phyloP scores from a whole-genome alignment of 129 eudicot species.

The Centrapalus pauciflorus region DNA sequence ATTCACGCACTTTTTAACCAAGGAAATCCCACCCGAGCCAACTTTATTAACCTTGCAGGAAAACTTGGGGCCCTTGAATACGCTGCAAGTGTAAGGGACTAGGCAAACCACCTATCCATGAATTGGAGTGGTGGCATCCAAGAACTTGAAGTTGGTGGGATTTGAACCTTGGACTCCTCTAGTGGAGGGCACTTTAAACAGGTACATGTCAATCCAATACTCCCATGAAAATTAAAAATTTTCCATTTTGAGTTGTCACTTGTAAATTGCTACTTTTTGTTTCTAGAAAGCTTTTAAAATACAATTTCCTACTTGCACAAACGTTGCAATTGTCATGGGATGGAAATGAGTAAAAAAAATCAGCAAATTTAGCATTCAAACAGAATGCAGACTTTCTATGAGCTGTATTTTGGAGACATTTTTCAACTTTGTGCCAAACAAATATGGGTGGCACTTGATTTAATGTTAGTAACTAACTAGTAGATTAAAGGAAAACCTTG shows the following conservation, averaged over 20 bases:
- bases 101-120: too few species aligned
- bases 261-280: not conserved
- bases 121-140: too few species aligned
- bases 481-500: conserved; percentile 45
- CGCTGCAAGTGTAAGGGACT: too few species aligned
- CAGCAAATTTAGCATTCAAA: not conserved
- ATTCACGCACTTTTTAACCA: not conserved
- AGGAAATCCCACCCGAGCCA: too few species aligned
- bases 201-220: not conserved
- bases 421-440: not conserved
- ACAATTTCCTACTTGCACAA: not conserved
- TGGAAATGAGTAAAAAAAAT: not conserved
- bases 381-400: not conserved
- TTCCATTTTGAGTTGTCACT: not conserved
- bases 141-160: too few species aligned
- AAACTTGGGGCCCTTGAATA: too few species aligned
- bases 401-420: not conserved
- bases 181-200: not conserved
- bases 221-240: not conserved
- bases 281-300: not conserved
- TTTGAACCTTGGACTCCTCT: too few species aligned
- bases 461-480: conserved; percentile 2
- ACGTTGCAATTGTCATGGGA: not conserved
- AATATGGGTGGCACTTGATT: not conserved
- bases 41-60: too few species aligned